A percentile compares a stretch with the other conserved stretches of the same genome.
phyloP scores from a whole-genome alignment of 1,284 basidiomycete species.

The Boletus holoroseus region DNA sequence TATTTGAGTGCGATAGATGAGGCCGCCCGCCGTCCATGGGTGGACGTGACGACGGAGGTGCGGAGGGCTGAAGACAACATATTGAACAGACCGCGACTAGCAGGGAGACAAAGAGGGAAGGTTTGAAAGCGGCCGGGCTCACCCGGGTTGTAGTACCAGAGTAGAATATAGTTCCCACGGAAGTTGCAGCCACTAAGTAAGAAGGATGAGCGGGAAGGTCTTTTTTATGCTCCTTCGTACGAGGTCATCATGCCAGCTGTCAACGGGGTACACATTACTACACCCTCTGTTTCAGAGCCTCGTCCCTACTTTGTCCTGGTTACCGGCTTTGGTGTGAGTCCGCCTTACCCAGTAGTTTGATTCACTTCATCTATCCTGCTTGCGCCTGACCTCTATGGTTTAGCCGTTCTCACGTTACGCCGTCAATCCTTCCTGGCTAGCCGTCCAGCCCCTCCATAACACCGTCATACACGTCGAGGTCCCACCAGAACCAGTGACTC shows the following conservation, averaged over 20 bases:
- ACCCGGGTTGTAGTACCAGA: slow-evolving; percentile 8
- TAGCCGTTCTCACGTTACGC: slow-evolving; percentile 53
- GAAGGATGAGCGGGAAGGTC: too few species aligned
- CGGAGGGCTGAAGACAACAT: slow-evolving; percentile 38
- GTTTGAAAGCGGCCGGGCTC: slow-evolving; percentile 10
- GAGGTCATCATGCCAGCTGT: slow-evolving; percentile 24
- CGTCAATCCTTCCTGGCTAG: slow-evolving; percentile 61
- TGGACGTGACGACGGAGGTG: slow-evolving; percentile 41
- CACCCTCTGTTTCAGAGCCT: slow-evolving; percentile 1
- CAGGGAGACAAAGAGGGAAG: neutral
- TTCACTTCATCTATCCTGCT: slow-evolving; percentile 10
- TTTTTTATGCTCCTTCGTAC: neutral
- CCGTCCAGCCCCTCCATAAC: slow-evolving; percentile 53
- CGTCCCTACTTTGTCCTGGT: slow-evolving; percentile 45
- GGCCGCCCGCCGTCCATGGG: slow-evolving; percentile 54
- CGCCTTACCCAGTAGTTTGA: slow-evolving; percentile 25
- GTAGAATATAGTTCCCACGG: slow-evolving; percentile 14
- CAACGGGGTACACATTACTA: slow-evolving; percentile 11
- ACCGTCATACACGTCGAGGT: slow-evolving; percentile 41
- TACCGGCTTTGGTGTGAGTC: slow-evolving; percentile 57
- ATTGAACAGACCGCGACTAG: slow-evolving; percentile 8
- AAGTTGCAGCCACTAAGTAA: neutral
- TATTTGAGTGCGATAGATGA: slow-evolving; percentile 84
- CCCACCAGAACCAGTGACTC: slow-evolving; percentile 14
- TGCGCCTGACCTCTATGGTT: slow-evolving; percentile 17